Evolutionary conservation across 2,329 filamentous ascomycete species (phyloP), one percentile per base, ranked within the genome.

Genomic region (Pyricularia sp.): DNA sequence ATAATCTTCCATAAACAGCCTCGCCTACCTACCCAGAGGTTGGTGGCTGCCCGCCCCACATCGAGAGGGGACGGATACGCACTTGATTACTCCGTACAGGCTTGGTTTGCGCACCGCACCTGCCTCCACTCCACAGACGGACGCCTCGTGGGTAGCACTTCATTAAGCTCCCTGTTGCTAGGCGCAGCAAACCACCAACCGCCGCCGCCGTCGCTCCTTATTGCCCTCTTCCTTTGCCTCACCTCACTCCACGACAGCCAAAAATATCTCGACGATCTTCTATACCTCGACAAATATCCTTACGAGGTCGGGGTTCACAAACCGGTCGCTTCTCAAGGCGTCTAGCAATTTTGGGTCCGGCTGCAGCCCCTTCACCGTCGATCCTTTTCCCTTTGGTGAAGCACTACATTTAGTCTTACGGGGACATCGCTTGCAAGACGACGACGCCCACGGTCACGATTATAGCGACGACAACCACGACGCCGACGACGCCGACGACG

Each of bases 51-150:
- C 25, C 58, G 58, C 58, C 58, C 58, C 58, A 61, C 58, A 61
- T 61, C 23, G 58, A 61, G 58, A 61, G 58, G 58, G 58, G 58
- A 61, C 58, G 58, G 58, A 61, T 61, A 61, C 58, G 58, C 58
- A 61, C 58, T 61, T 61, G 58, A 61, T 61, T 61, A 42, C 33
- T 42, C 33, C 33, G 33, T 42, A 26, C 58, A 61, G 58, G 23
- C 58, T 61, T 61, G 58, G 11, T 26, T 26, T 61, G 58, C 58
- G 23, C 25, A 26, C 58, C 25, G 25, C 23, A 61, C 58, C 23
- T 25, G 58, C 58, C 58, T 61, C 42, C 42, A 55, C 42, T 55
- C 42, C 42, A 55, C 42, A 17, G 42, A 55, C 12, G 42, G 42
- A 55, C 42, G 42, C 42, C 42, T 55, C 20, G 42, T 55, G 42